Percentiles rank a stretch among this genome's conserved stretches.
These are phyloP conservation scores for Melaleuca quinquenervia DNA, from an alignment of 345 rosid genomes.

Conservation along the genomic window DNA sequence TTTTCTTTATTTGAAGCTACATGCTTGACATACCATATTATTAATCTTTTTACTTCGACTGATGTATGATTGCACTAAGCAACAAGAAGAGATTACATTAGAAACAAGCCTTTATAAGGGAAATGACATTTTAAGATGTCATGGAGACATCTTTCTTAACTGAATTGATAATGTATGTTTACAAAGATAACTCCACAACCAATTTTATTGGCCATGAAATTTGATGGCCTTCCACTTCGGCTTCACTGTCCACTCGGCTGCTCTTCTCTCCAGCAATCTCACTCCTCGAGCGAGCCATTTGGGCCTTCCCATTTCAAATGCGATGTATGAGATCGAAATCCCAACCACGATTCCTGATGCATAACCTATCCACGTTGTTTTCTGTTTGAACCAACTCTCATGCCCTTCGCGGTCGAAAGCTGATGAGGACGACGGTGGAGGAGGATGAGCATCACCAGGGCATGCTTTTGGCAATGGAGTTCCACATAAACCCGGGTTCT, in stretches of 20 bases:
- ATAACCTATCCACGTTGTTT: neutral
- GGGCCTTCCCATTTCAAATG: neutral
- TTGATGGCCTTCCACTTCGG: neutral
- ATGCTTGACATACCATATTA: neutral
- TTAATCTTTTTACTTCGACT: neutral
- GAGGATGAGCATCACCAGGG: neutral
- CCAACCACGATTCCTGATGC: neutral
- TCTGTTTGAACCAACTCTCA: neutral
- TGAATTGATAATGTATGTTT: neutral
- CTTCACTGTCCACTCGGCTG: neutral
- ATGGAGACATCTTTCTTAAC: fast-evolving
- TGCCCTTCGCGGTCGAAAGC: neutral
- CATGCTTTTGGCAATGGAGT: neutral
- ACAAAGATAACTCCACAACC: neutral
- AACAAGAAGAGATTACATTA: neutral
- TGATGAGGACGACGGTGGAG: neutral
- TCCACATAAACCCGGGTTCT: neutral
- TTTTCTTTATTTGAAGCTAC: neutral
- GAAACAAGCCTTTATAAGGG: neutral
- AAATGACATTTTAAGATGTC: neutral
- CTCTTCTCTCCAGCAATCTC: neutral
- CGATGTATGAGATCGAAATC: neutral
- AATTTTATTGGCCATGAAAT: neutral
- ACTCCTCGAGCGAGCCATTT: neutral
- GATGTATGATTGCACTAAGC: fast-evolving